Base-by-base conservation (phyloP, 164 flowering plant species). In the Cinnamomum chago region DNA sequence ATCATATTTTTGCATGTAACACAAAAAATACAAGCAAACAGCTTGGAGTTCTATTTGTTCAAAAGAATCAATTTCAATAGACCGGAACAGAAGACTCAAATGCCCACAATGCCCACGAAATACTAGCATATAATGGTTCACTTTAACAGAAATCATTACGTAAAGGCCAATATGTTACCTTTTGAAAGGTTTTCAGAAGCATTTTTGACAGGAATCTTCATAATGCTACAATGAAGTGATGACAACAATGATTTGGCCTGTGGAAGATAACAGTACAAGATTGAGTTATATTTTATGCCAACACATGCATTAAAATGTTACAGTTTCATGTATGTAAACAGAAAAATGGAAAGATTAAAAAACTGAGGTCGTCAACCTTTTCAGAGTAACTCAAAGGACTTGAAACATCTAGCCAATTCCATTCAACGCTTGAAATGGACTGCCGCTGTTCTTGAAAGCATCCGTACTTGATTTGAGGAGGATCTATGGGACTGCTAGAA, bases 401-500 rank as follows among this genome's bases (percentile, higher is more conserved):
- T 58, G 88, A 80, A 51, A 94, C 80, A 83, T 88, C 88, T 58
- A 76, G 76, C 99, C 99, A 96, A 80, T 70, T 79, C 99, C 98
- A 96, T 58, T 80, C 50, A 77, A 72, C 67, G 76, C 71, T 71
- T 23, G 79, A 58, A 51, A 67, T 72, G 65, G 77, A 72, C 74
- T 80, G 65, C 68, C 83, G 81, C 73, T 2, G 52, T 22, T 40
- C 78, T 24, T 68, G 23, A 73, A 35, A 74, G 60, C 50, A 69
- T 15, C 97, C 99, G 78, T 92, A 93, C 80, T 85, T 89, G 79
- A 94, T 77, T 82, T 87, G 98, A 78, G 95, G 98, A 78, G 90
- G 82, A 72, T 87, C 88, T 72, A 91, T 78, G 68, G 90, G 95
- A 78, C 94, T 96, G 86, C 98, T 92, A 78, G 86, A 87, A 58